Conservation (phyloP, 257 asterid genomes). For the Verbena officinalis region DNA sequence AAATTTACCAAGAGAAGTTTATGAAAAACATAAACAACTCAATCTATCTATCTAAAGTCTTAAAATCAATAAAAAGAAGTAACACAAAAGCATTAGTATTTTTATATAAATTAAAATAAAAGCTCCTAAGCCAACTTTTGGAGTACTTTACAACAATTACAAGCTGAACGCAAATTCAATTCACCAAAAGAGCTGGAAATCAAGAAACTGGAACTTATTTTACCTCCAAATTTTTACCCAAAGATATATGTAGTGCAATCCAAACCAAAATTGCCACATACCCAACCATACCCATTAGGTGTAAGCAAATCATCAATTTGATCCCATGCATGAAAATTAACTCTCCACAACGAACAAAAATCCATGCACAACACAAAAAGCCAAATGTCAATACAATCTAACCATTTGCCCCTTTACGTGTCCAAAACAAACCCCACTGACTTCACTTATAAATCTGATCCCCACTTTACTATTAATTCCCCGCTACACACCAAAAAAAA, state of each 20-base stretch:
- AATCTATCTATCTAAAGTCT: too few species aligned
- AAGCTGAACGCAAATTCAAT: too few species aligned
- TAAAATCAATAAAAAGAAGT: too few species aligned
- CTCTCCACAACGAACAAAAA: slow-evolving; percentile 24
- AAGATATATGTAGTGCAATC: neutral
- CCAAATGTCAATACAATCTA: slow-evolving; percentile 37
- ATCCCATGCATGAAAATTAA: slow-evolving; percentile 32
- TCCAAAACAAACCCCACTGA: slow-evolving; percentile 26
- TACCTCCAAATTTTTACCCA: too few species aligned
- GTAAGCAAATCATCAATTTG: slow-evolving; percentile 22
- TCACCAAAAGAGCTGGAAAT: too few species aligned
- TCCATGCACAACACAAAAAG: slow-evolving; percentile 33
- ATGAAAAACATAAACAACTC: too few species aligned
- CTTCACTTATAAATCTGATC: slow-evolving; percentile 37
- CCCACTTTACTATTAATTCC: neutral
- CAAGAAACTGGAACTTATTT: too few species aligned
- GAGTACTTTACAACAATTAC: too few species aligned
- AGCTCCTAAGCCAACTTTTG: too few species aligned
- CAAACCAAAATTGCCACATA: slow-evolving; percentile 43
- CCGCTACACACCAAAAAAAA: slow-evolving; percentile 8
- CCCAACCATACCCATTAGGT: slow-evolving; percentile 28
- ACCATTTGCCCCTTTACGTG: slow-evolving; percentile 46
- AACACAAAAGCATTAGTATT: too few species aligned
- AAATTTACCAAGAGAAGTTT: too few species aligned
- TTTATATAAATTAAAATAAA: too few species aligned